These are phyloP conservation scores for Lithospermum erythrorhizon DNA, from an alignment of 257 asterid genomes.

Conservation along the genomic window DNA sequence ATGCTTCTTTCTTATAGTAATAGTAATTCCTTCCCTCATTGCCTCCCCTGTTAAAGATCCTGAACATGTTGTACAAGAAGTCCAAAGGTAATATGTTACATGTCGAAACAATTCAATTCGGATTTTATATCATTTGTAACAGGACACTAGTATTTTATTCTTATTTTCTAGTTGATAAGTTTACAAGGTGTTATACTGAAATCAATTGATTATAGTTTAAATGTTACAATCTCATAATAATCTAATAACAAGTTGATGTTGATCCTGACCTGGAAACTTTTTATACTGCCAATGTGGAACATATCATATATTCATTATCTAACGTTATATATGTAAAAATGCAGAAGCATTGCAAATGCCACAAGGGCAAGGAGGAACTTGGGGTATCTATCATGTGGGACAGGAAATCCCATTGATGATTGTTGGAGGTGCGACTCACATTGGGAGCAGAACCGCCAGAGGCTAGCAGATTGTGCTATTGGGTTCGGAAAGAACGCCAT, in stretches of 20 bases:
- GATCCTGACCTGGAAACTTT: neutral
- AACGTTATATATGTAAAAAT: constrained; percentile 10
- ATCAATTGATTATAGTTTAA: neutral
- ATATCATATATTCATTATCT: neutral
- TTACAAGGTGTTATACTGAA: no score
- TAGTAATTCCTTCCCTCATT: constrained; percentile 28
- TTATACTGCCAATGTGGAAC: neutral
- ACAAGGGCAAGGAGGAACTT: constrained; percentile 57
- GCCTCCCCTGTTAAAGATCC: constrained; percentile 40
- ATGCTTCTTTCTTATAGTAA: constrained; percentile 16
- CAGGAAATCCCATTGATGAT: constrained; percentile 76
- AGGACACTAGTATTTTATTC: neutral
- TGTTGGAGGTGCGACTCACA: constrained; percentile 74
- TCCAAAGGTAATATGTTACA: constrained; percentile 42
- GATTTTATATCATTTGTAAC: neutral
- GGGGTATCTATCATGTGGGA: constrained; percentile 56
- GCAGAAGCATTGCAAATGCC: constrained; percentile 44
- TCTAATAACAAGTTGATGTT: no score
- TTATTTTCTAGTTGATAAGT: no score
- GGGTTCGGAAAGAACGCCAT: constrained; percentile 73
- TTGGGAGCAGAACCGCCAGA: constrained; percentile 61
- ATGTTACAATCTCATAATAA: no score
- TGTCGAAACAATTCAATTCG: neutral
- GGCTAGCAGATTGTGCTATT: constrained; percentile 59
- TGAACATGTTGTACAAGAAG: constrained; percentile 49